A percentile compares a stretch with the other conserved stretches of the same genome.
Conservation (phyloP, 1,284 basidiomycete genomes). For the Mycena citricolor region DNA sequence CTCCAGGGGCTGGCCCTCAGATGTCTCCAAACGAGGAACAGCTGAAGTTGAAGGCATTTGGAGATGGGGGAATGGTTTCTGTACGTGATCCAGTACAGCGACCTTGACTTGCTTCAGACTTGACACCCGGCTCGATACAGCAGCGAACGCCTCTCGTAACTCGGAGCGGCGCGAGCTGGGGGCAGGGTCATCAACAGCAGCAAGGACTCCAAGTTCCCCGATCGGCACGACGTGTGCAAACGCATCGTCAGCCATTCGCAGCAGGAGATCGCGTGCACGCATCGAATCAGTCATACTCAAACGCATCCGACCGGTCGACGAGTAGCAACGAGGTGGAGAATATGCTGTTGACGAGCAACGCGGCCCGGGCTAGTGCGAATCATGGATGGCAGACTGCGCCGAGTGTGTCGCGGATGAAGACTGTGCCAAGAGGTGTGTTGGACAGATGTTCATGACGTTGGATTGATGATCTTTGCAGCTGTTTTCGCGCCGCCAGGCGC, state of each 20-base stretch:
- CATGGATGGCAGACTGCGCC: conserved; percentile 31
- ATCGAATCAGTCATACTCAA: conserved; percentile 44
- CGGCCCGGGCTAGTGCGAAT: conserved; percentile 23
- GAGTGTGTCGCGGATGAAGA: conserved; percentile 12
- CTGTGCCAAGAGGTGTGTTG: conserved; percentile 11
- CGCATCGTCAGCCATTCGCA: conserved; percentile 50
- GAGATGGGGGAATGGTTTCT: no score
- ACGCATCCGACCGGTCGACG: conserved; percentile 61
- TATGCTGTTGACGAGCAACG: conserved; percentile 39
- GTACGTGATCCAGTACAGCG: no score
- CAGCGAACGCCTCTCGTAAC: conserved; percentile 66
- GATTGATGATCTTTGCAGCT: neutral
- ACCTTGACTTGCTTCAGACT: neutral
- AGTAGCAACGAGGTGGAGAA: conserved; percentile 68
- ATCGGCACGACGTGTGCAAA: conserved; percentile 31
- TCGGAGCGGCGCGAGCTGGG: conserved; percentile 42
- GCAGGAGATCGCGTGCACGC: conserved; percentile 31
- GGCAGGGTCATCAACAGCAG: no score
- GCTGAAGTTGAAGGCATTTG: no score
- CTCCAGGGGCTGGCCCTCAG: no score
- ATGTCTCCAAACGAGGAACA: no score
- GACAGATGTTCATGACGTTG: neutral
- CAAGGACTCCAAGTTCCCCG: conserved; percentile 24
- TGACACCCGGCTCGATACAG: conserved; percentile 52
- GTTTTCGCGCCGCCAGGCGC: conserved; percentile 22